Conservation (phyloP, 768 basidiomycete species). For the Amanita subjunquillea region DNA sequence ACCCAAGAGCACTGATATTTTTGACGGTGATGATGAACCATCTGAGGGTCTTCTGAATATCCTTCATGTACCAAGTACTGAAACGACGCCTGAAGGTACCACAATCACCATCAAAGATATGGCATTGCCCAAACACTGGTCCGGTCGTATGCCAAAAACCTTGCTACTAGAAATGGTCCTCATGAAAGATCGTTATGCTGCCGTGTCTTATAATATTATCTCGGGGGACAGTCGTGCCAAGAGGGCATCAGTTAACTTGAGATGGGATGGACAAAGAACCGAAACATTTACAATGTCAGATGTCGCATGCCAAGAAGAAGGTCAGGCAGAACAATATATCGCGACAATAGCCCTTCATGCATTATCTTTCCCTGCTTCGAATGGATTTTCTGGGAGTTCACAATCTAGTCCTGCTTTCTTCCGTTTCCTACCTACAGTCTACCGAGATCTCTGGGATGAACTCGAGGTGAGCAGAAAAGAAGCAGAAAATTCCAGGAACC, state of each 20-base stretch:
- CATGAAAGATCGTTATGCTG: constrained; percentile 67
- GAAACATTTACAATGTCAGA: constrained; percentile 78
- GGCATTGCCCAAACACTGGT: constrained; percentile 74
- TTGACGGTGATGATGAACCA: constrained; percentile 36
- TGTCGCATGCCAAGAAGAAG: constrained; percentile 66
- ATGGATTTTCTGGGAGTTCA: constrained; percentile 50
- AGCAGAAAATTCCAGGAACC: constrained; percentile 53
- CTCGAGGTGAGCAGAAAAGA: constrained; percentile 56
- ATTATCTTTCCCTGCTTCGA: constrained; percentile 49
- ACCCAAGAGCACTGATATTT: background rate
- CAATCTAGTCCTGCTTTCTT: constrained; percentile 53
- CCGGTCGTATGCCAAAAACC: constrained; percentile 70
- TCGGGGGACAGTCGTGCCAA: constrained; percentile 68
- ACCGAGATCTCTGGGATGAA: constrained; percentile 89
- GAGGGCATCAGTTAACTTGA: constrained; percentile 60
- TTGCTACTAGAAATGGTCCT: constrained; percentile 58
- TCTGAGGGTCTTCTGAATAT: constrained; percentile 62
- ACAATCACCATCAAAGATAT: constrained; percentile 57
- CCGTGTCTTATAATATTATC: constrained; percentile 52
- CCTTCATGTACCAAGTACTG: constrained; percentile 47
- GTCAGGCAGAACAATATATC: constrained; percentile 86
- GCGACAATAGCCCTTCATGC: constrained; percentile 79
- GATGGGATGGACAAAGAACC: constrained; percentile 55
- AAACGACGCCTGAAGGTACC: constrained; percentile 43
- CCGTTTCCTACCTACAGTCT: constrained; percentile 69